Evolutionary conservation across 106 monocot genomes (phyloP), one percentile per base, ranked within the genome.

Genomic region (Alisma plantagoaquatica): DNA sequence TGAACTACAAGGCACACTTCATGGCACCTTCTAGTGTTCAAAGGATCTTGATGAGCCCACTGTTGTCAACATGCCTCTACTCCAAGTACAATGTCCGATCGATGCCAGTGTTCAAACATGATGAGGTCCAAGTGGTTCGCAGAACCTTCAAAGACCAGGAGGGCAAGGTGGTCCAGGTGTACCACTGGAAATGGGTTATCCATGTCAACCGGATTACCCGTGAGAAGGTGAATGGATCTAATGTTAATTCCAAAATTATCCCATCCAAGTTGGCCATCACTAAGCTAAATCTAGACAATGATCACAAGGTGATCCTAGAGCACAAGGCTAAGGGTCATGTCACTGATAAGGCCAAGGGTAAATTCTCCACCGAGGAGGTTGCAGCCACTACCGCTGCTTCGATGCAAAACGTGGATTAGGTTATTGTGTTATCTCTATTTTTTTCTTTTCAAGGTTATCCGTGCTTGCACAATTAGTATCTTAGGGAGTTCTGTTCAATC

Each of bases 281-380:
- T 21, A 77, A 77, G 63, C 58, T 77, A 16, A 78, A 78, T 64
- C 59, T 78, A 1, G 78, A 73, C 54, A 78, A 78, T 48, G 78
- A 78, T 17, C 66, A 66, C 14, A 77, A 72, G 72, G 1, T 29
- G 1, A 25, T 52, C 27, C 51, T 52, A 4, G 51, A 52, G 1
- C 51, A 29, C 4, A 52, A 52, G 51, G 51, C 51, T 2, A 52
- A 52, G 51, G 24, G 25, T 5, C 25, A 2, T 8, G 51, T 24
- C 27, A 29, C 5, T 15, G 25, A 8, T 29, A 71, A 78, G 69
- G 77, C 73, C 41, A 78, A 78, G 53, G 77, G 77, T 25, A 78
- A 78, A 60, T 78, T 78, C 42, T 68, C 73, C 10, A 56, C 62
- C 29, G 73, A 78, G 19, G 78, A 78, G 28, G 78, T 78, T 5